Conservation (phyloP, 2,329 filamentous ascomycete species). For the Venturia nashicola region DNA sequence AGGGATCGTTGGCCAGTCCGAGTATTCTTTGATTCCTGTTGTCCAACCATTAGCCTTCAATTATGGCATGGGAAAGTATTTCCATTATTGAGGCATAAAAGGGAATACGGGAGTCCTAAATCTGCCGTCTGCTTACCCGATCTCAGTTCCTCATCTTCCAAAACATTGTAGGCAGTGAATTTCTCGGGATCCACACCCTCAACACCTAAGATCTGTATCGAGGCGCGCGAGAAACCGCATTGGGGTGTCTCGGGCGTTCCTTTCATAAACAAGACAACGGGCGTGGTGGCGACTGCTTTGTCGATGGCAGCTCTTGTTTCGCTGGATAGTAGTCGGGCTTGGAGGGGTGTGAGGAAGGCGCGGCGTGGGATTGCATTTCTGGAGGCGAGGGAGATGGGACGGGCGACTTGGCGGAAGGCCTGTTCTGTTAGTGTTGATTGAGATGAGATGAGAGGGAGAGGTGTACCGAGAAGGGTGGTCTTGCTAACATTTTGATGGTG, state of each 20-base stretch:
- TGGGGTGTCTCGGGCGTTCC: slow-evolving; percentile 91
- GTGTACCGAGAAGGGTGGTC: slow-evolving; percentile 24
- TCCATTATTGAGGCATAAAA: not conserved
- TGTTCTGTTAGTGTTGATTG: slow-evolving; percentile 11
- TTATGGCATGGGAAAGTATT: not conserved
- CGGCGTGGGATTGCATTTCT: not conserved
- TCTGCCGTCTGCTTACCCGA: slow-evolving; percentile 43
- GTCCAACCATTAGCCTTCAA: slow-evolving; percentile 11
- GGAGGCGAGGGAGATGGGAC: slow-evolving; percentile 3
- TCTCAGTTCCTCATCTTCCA: slow-evolving; percentile 81
- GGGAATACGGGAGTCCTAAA: not conserved
- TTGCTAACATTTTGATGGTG: slow-evolving; percentile 23
- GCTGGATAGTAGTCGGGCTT: slow-evolving; percentile 62
- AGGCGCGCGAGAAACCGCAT: slow-evolving; percentile 91
- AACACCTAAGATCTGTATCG: slow-evolving; percentile 85
- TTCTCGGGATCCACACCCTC: slow-evolving; percentile 92
- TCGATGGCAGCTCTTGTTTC: slow-evolving; percentile 76
- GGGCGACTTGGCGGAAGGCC: slow-evolving; percentile 24
- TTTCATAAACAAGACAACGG: slow-evolving; percentile 99
- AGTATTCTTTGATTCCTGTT: slow-evolving; percentile 97
- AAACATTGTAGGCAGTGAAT: slow-evolving; percentile 95
- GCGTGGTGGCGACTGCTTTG: slow-evolving; percentile 73
- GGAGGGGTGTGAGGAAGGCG: slow-evolving; percentile 29
- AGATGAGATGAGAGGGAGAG: not conserved
- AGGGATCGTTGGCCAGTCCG: slow-evolving; percentile 97